Conservation (phyloP, 164 flowering plant species). For the Pachysandra terminalis region DNA sequence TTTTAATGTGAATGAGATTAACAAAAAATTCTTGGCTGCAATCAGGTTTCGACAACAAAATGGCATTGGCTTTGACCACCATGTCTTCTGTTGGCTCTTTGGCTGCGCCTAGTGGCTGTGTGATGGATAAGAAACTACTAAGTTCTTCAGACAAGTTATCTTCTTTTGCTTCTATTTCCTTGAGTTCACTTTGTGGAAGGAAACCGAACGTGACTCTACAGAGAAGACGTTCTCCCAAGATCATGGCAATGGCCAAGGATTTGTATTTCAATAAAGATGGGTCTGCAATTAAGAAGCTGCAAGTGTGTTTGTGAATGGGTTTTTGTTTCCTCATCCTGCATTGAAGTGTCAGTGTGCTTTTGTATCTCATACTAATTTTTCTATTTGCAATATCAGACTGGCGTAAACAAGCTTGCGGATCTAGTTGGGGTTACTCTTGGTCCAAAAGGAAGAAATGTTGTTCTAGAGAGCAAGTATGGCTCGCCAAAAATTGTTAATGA, state of each 20-base stretch:
- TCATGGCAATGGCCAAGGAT: conserved; percentile 83
- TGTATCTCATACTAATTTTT: not conserved
- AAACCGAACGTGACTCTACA: conserved; percentile 31
- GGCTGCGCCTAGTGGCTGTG: conserved; percentile 39
- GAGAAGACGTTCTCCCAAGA: conserved; percentile 34
- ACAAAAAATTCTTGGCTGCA: not conserved
- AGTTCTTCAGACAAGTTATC: conserved; percentile 46
- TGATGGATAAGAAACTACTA: conserved; percentile 37
- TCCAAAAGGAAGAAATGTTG: conserved; percentile 97
- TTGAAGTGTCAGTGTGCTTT: not conserved
- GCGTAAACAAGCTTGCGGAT: conserved; percentile 98
- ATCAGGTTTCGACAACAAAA: conserved; percentile 21
- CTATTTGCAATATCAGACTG: conserved; percentile 39
- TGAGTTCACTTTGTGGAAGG: conserved; percentile 37
- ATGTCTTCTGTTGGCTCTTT: conserved; percentile 64
- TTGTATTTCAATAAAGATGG: conserved; percentile 97
- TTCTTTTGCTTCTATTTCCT: conserved; percentile 57
- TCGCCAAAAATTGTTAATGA: conserved; percentile 97
- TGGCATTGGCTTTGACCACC: conserved; percentile 66
- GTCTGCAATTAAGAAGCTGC: conserved; percentile 78
- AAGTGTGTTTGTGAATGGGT: conserved; percentile 36
- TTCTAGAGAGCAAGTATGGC: conserved; percentile 96
- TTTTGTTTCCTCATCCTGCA: not conserved
- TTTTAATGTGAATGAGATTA: no score
- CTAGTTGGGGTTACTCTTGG: conserved; percentile 98